Percentiles rank a stretch among this genome's conserved stretches.
These are phyloP conservation scores for Phialophora macrospora DNA, from an alignment of 2,329 filamentous ascomycete species.

Conservation along the genomic window DNA sequence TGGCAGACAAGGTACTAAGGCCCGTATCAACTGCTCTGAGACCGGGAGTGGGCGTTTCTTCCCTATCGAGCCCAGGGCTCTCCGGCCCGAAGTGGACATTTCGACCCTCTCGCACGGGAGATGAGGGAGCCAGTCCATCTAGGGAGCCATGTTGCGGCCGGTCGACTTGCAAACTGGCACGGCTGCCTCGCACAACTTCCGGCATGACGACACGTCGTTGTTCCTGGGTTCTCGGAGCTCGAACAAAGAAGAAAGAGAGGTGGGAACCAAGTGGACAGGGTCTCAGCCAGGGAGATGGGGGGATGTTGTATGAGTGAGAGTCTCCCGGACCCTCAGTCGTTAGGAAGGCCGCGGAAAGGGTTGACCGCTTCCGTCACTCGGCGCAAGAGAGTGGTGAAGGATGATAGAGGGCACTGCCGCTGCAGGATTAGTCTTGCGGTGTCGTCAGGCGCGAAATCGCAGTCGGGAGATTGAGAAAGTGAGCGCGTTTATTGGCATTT, in stretches of 20 bases:
- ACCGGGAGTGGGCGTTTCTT: constrained; percentile 24
- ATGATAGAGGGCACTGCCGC: constrained; percentile 15
- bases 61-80: constrained; percentile 17
- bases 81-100: constrained; percentile 32
- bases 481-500: constrained; percentile 19
- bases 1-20: constrained; percentile 26
- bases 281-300: not conserved
- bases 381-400: constrained; percentile 3
- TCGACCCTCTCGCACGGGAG: constrained; percentile 25
- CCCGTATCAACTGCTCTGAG: constrained; percentile 23
- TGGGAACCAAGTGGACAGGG: not conserved
- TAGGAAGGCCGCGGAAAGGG: constrained; percentile 17
- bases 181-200: constrained; percentile 38
- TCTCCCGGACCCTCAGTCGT: not conserved
- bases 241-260: not conserved
- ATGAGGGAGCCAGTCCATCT: constrained; percentile 11
- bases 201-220: constrained; percentile 31
- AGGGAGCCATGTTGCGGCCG: constrained; percentile 14
- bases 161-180: constrained; percentile 32
- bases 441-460: constrained; percentile 2
- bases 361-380: constrained; percentile 16
- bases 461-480: constrained; percentile 7
- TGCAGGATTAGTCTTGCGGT: constrained; percentile 8
- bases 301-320: constrained; percentile 1
- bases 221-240: not conserved